A percentile compares a stretch with the other conserved stretches of the same genome.
Evolutionary conservation across 2,329 filamentous ascomycete genomes (phyloP).

Genomic region (Ascochyta viciae-villosae): DNA sequence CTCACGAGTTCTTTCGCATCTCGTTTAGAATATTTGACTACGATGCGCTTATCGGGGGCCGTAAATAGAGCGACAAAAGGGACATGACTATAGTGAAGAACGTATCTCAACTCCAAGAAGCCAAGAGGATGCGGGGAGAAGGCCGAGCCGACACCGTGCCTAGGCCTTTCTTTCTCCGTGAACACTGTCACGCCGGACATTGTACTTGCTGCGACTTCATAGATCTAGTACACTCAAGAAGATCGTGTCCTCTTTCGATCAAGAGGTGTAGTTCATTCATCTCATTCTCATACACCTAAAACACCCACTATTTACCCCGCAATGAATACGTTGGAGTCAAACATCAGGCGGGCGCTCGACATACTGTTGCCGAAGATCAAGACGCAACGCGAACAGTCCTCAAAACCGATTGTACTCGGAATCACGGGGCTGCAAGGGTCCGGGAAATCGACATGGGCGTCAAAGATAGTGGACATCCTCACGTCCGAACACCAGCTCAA

Average conservation of each 20-base stretch:
- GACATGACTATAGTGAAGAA: too few species aligned
- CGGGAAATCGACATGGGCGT: constrained; percentile 86
- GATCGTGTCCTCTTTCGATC: background rate
- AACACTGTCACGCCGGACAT: constrained; percentile 1
- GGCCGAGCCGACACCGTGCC: constrained; percentile 6
- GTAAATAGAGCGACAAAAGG: background rate
- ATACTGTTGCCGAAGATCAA: constrained; percentile 39
- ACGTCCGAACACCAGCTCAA: constrained; percentile 31
- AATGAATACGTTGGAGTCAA: constrained; percentile 39
- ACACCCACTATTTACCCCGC: background rate
- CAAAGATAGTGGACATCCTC: constrained; percentile 43
- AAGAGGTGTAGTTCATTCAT: background rate
- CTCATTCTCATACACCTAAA: background rate
- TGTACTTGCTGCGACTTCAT: background rate
- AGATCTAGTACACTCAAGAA: background rate
- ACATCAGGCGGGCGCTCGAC: constrained; percentile 38
- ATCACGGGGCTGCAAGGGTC: constrained; percentile 92
- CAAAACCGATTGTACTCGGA: constrained; percentile 80
- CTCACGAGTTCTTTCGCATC: too few species aligned
- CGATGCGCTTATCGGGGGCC: background rate
- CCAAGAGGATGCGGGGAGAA: constrained; percentile 9
- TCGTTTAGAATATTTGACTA: background rate
- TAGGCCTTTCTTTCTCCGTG: constrained; percentile 12
- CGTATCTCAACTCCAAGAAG: too few species aligned
- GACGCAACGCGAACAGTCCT: constrained; percentile 23